These are phyloP conservation scores for Pseudocercospora pini-densiflorae DNA, from an alignment of 2,329 filamentous ascomycete species.

Conservation along the genomic window DNA sequence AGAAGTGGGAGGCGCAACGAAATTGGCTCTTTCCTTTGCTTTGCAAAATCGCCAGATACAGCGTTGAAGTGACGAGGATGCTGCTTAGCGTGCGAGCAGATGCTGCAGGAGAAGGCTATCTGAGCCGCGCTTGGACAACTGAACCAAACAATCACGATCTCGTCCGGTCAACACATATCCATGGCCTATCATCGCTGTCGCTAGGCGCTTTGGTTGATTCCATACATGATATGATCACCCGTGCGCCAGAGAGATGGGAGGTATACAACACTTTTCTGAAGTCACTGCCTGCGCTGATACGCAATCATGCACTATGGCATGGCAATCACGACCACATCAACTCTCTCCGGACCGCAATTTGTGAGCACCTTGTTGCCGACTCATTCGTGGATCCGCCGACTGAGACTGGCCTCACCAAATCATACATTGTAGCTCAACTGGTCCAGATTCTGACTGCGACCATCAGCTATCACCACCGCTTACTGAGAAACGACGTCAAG, in stretches of 20 bases:
- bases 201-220: slow-evolving; percentile 24
- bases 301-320: slow-evolving; percentile 84
- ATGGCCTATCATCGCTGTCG: slow-evolving; percentile 25
- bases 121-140: slow-evolving; percentile 12
- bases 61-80: slow-evolving; percentile 27
- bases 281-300: slow-evolving; percentile 83
- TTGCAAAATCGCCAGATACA: slow-evolving; percentile 25
- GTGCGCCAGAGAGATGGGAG: slow-evolving; percentile 26
- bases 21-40: slow-evolving; percentile 32
- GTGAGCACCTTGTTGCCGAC: slow-evolving; percentile 79
- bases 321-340: slow-evolving; percentile 75
- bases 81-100: slow-evolving; percentile 29
- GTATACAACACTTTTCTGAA: slow-evolving; percentile 83
- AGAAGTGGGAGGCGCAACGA: slow-evolving; percentile 31
- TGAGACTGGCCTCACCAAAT: slow-evolving; percentile 78
- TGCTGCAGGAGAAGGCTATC: slow-evolving; percentile 29
- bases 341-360: slow-evolving; percentile 74
- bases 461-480: slow-evolving; percentile 86
- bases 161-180: slow-evolving; percentile 16
- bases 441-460: slow-evolving; percentile 87
- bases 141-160: slow-evolving; percentile 8
- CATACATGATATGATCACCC: slow-evolving; percentile 24
- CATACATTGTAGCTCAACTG: slow-evolving; percentile 85
- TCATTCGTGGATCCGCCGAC: slow-evolving; percentile 80
- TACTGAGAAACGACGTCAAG: slow-evolving; percentile 83